These are phyloP conservation scores for Emydomyces testavorans DNA, from an alignment of 2,329 filamentous ascomycete genomes.

Conservation along the genomic window DNA sequence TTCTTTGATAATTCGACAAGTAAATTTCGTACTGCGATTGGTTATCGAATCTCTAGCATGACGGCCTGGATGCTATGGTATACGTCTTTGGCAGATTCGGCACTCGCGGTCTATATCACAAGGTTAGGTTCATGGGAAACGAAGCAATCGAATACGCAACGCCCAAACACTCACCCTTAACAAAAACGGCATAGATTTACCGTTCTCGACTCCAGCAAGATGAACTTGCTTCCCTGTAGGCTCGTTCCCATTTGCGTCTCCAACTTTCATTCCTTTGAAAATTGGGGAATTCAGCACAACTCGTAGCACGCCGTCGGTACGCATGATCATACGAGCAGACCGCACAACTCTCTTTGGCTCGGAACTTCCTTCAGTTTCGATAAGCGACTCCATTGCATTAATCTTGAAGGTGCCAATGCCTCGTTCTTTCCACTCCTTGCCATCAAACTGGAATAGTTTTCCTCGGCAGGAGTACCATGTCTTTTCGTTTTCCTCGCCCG, in stretches of 20 bases:
- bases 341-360: slow-evolving; percentile 25
- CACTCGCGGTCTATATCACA: slow-evolving; percentile 10
- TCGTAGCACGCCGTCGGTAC: slow-evolving; percentile 77
- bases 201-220: slow-evolving; percentile 48
- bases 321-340: slow-evolving; percentile 67
- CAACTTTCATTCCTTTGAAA: slow-evolving; percentile 66
- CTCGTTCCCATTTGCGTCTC: slow-evolving; percentile 50
- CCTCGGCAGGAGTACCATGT: slow-evolving; percentile 65
- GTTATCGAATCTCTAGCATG: slow-evolving; percentile 3
- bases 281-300: slow-evolving; percentile 79
- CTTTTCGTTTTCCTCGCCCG: slow-evolving; percentile 73
- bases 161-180: slow-evolving; percentile 41
- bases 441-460: slow-evolving; percentile 72
- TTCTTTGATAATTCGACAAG: neutral
- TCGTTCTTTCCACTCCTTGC: slow-evolving; percentile 76
- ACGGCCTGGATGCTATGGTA: slow-evolving; percentile 11
- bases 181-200: slow-evolving; percentile 42
- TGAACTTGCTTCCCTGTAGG: slow-evolving; percentile 59
- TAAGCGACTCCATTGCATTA: slow-evolving; percentile 47
- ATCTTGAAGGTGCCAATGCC: slow-evolving; percentile 75
- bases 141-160: neutral
- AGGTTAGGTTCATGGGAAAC: neutral
- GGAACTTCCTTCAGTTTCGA: slow-evolving; percentile 34
- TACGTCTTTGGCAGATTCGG: slow-evolving; percentile 11
- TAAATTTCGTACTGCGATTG: neutral